Base-by-base conservation (phyloP, 139 green algal genomes). In the Medakamo hakoo region DNA sequence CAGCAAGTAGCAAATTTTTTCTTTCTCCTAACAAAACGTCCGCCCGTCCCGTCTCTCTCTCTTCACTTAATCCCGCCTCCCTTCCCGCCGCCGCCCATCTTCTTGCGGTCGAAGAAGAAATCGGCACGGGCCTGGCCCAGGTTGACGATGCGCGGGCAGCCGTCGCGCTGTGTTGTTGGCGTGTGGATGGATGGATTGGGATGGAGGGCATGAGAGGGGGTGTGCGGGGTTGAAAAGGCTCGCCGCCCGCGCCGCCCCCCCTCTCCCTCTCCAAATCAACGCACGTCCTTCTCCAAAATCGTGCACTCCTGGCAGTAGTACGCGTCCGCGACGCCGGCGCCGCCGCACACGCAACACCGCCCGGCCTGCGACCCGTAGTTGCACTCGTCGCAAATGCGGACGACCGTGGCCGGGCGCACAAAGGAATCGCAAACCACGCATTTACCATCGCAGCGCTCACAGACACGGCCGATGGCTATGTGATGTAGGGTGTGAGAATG, bases 281-380 rank as follows among this genome's bases (percentile, higher is more conserved):
- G 72, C 65, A 92, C 84, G 68, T 99, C 93, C 60, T 99, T 99
- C 73, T 99, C 93, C 62, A 88, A 82, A 55, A 93, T 71, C 23
- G 88, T 95, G 81, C 93, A 99, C 75, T 98, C 93, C 77, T 97
- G 96, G 86, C 93, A 99, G 73, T 99, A 99, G 79, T 97, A 98
- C 1, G 93, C 93, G 69, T 99, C 93, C 23, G 86, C 89, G 0
- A 99, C 86, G 30, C 93, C 93, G 21, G 85, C 76, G 30, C 88
- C 89, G 49, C 91, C 89, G 67, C 90, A 98, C 49, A 99, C 95
- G 24, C 97, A 88, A 69, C 92, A 99, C n/a, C 91, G 78, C 22
- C 93, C 93, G 65, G 90, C 82, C 26, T 49, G 62, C 14, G 74
- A 86, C 19, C 92, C 92, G 62, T 98, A 99, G 78, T 98, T 98